Evolutionary conservation across 192 early-diverging fungal species (phyloP), one percentile per base, ranked within the genome.

Genomic region (Borealophlyctis nickersoniae): DNA sequence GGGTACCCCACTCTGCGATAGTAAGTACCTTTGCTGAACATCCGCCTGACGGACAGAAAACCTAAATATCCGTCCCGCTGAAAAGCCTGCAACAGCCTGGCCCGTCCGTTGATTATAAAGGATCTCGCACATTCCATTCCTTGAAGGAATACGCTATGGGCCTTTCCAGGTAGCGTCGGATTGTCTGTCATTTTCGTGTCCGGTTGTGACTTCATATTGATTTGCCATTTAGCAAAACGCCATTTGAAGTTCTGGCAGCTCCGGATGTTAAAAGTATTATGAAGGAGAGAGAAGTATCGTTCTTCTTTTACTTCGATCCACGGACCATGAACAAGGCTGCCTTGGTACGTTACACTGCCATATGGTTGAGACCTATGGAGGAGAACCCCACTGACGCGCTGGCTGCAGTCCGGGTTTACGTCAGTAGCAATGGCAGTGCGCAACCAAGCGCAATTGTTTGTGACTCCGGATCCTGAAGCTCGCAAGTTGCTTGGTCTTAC

Each of bases 1-100:
- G 92, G 89, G n/a, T 95, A 89, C 71, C 95, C 95, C 28, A 95
- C 93, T 11, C 78, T 98, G 52, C 85, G 82, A 64, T 84, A 87
- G n/a, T n/a, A n/a, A n/a, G n/a, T n/a, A n/a, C n/a, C n/a, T n/a
- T n/a, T n/a, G n/a, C n/a, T n/a, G n/a, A n/a, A n/a, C n/a, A n/a
- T n/a, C n/a, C n/a, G n/a, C n/a, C n/a, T n/a, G n/a, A n/a, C n/a
- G n/a, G n/a, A n/a, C n/a, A n/a, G n/a, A n/a, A n/a, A n/a, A n/a
- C n/a, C n/a, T n/a, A n/a, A n/a, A n/a, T n/a, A n/a, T n/a, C n/a
- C n/a, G n/a, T n/a, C n/a, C n/a, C n/a, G n/a, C n/a, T n/a, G n/a
- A n/a, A n/a, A n/a, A 50, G 36, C 51, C 36, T 75, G 29, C 66
- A 70, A 33, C 58, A 63, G 27, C 63, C 76, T 51, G 73, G 73